Conservation (phyloP, 306 rosid species). For the Macrotyloma uniflorum region DNA sequence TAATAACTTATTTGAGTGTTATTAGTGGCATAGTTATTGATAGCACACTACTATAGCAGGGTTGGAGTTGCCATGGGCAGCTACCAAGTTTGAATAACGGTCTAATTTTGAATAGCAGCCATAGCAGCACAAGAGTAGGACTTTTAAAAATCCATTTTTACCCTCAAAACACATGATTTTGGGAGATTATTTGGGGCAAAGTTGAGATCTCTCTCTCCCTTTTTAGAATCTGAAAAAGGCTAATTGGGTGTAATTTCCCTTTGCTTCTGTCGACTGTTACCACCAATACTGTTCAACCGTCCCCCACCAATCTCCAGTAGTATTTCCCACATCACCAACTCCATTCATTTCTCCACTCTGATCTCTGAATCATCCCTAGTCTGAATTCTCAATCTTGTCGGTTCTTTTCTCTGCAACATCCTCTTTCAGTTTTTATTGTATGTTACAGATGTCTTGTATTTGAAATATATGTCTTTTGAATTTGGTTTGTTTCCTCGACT, state of each 20-base stretch:
- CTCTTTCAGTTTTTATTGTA: neutral
- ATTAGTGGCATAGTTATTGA: neutral
- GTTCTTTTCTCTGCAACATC: neutral
- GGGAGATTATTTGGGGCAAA: neutral
- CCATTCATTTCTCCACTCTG: neutral
- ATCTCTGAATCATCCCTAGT: neutral
- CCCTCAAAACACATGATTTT: neutral
- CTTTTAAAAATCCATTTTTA: neutral
- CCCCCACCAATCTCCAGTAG: neutral
- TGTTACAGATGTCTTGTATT: neutral
- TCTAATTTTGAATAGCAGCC: neutral
- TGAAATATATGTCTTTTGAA: neutral
- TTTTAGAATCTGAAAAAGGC: neutral
- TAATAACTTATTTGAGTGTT: neutral
- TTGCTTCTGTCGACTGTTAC: neutral
- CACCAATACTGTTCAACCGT: neutral
- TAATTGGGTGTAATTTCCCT: neutral
- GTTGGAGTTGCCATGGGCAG: neutral
- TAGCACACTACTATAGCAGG: neutral
- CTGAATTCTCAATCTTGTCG: neutral
- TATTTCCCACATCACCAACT: neutral
- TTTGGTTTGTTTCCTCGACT: neutral
- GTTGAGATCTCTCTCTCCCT: neutral
- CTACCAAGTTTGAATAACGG: neutral
- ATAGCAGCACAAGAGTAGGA: neutral